A percentile compares a stretch with the other conserved stretches of the same genome.
phyloP scores from a whole-genome alignment of 805 yeast species.

The Huiozyma naganishii region DNA sequence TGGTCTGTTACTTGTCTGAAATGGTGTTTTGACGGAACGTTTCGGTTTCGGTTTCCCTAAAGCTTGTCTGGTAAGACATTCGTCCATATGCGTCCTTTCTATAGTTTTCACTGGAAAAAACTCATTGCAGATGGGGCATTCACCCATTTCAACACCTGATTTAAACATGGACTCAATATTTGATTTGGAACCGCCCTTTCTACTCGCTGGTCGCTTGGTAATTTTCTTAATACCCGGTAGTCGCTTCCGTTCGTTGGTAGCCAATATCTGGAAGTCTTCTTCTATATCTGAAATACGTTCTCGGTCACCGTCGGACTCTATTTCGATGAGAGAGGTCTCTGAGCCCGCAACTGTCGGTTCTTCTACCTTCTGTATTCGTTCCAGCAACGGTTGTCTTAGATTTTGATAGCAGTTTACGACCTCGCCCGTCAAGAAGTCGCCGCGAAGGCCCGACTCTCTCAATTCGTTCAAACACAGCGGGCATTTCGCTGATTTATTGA shows the following conservation, averaged over 20 bases:
- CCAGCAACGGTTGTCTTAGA: conserved; percentile 33
- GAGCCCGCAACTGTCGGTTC: neutral
- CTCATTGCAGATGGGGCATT: conserved; percentile 59
- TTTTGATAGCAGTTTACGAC: conserved; percentile 42
- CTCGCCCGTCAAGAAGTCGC: conserved; percentile 65
- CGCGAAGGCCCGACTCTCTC: conserved; percentile 56
- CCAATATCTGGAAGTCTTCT: conserved; percentile 24
- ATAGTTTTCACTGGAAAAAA: conserved; percentile 43
- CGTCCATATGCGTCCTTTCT: conserved; percentile 52
- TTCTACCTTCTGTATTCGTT: conserved; percentile 12
- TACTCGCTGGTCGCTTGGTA: neutral
- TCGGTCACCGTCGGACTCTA: conserved; percentile 21
- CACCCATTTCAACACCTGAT: conserved; percentile 26
- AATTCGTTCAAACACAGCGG: conserved; percentile 69
- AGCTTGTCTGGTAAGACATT: conserved; percentile 34
- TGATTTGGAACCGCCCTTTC: conserved; percentile 3
- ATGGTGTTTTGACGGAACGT: neutral
- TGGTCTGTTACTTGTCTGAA: neutral
- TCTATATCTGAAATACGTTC: conserved; percentile 13
- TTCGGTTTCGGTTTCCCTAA: conserved; percentile 4
- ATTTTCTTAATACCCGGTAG: conserved; percentile 1
- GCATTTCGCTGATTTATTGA: conserved; percentile 51
- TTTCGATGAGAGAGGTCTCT: conserved; percentile 16
- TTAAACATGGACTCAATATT: conserved; percentile 10
- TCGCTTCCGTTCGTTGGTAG: conserved; percentile 13